phyloP scores from a whole-genome alignment of 148 eudicot genomes.

The Cornus kousa region DNA sequence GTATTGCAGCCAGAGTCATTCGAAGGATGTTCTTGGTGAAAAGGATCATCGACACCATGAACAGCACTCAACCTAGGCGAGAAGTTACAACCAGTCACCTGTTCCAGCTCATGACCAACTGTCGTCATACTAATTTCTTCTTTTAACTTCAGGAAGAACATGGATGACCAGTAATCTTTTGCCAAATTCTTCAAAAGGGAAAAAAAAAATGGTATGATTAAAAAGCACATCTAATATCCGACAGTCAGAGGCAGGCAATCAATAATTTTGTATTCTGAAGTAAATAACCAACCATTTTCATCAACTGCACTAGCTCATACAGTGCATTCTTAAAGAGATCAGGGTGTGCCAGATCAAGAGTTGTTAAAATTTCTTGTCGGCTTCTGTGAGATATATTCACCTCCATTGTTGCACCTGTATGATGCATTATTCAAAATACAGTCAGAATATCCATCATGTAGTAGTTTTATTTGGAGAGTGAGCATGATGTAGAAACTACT shows the following conservation, averaged over 20 bases:
- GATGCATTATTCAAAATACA: constrained; percentile 8
- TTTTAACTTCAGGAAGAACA: constrained; percentile 55
- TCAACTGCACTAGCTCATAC: constrained; percentile 71
- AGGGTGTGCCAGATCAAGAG: constrained; percentile 72
- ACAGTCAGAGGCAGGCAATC: neutral
- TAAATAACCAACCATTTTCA: constrained; percentile 58
- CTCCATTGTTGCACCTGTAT: constrained; percentile 79
- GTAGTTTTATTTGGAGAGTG: neutral
- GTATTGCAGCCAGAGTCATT: constrained; percentile 21
- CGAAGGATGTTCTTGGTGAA: constrained; percentile 58
- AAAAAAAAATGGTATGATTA: neutral
- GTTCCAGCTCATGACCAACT: constrained; percentile 50
- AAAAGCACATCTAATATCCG: neutral
- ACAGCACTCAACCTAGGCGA: constrained; percentile 70
- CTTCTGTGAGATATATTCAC: constrained; percentile 80
- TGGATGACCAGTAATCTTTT: constrained; percentile 82
- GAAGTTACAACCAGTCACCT: constrained; percentile 50
- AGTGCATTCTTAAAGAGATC: constrained; percentile 64
- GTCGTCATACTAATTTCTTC: constrained; percentile 47
- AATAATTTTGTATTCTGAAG: neutral
- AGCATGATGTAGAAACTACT: neutral
- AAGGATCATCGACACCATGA: constrained; percentile 75
- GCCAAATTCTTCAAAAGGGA: constrained; percentile 57
- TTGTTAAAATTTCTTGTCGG: constrained; percentile 71
- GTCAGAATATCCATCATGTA: neutral